Evolutionary conservation across 225 moss, liverwort and hornwort genomes (phyloP).

Genomic region (Thuidium tamariscinum): DNA sequence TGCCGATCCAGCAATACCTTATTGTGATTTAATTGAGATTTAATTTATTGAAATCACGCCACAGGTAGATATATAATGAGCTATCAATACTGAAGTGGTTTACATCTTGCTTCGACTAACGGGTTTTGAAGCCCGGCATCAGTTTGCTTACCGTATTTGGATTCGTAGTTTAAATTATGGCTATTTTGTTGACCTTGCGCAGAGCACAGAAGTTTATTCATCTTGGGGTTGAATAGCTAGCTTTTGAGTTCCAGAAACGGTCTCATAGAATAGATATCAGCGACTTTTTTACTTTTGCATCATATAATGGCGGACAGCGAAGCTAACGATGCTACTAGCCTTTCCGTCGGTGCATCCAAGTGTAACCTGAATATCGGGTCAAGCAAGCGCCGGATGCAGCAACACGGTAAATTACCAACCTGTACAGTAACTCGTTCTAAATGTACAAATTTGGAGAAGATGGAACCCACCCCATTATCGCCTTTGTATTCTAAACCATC

Average conservation of each 20-base stretch:
- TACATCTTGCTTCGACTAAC: not conserved
- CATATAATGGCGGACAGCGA: constrained; percentile 5
- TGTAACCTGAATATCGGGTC: constrained; percentile 1
- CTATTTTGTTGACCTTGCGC: not conserved
- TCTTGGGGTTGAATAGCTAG: not conserved
- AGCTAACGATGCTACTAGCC: not conserved
- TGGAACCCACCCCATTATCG: constrained; percentile 1
- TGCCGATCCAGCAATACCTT: not conserved
- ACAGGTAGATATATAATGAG: not conserved
- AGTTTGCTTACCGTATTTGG: not conserved
- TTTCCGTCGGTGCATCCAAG: constrained; percentile 13
- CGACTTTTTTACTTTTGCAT: not conserved
- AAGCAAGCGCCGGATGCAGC: constrained; percentile 1
- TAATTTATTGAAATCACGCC: not conserved
- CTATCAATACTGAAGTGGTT: not conserved
- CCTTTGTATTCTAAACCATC: constrained; percentile 41
- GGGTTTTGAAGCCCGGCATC: not conserved
- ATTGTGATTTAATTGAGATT: not conserved
- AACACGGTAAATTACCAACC: constrained; percentile 20
- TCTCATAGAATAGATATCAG: not conserved
- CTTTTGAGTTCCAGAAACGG: not conserved
- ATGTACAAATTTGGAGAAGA: constrained; percentile 16
- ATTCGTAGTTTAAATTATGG: not conserved
- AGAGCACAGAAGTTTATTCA: not conserved
- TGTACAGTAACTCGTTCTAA: constrained; percentile 36